phyloP scores from a whole-genome alignment of 108 stramenopile species.

The Mediolabrus comicus region DNA sequence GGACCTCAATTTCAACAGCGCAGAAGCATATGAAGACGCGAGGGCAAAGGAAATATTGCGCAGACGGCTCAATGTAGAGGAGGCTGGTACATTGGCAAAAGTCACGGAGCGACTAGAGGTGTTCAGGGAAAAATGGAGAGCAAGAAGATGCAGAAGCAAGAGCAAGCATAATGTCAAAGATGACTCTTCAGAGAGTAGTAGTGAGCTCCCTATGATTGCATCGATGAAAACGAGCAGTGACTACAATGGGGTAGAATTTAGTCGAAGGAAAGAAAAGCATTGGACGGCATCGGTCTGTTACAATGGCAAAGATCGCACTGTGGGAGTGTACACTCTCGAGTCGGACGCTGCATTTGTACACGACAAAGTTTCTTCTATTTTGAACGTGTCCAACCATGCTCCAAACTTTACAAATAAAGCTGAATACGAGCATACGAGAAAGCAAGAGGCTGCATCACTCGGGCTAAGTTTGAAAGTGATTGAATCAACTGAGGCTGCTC shows the following conservation, averaged over 20 bases:
- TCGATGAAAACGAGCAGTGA: background rate
- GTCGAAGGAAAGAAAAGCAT: background rate
- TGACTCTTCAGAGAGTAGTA: background rate
- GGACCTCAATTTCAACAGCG: too few species aligned
- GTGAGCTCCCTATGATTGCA: background rate
- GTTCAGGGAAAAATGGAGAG: too few species aligned
- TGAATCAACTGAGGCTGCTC: background rate
- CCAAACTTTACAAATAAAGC: background rate
- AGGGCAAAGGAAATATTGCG: too few species aligned
- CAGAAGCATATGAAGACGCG: too few species aligned
- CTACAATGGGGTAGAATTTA: background rate
- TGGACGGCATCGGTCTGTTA: background rate
- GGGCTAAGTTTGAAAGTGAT: background rate
- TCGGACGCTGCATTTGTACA: background rate
- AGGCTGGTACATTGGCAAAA: background rate
- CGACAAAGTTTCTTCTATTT: background rate
- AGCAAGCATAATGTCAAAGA: too few species aligned
- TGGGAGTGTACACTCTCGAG: background rate
- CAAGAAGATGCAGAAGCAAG: background rate
- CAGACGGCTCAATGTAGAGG: too few species aligned
- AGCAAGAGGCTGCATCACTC: background rate
- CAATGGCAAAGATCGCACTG: background rate
- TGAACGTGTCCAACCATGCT: background rate
- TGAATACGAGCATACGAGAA: background rate
- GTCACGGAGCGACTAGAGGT: background rate